Evolutionary conservation across 768 basidiomycete genomes (phyloP).

Genomic region (Hemileccinum impolitum): DNA sequence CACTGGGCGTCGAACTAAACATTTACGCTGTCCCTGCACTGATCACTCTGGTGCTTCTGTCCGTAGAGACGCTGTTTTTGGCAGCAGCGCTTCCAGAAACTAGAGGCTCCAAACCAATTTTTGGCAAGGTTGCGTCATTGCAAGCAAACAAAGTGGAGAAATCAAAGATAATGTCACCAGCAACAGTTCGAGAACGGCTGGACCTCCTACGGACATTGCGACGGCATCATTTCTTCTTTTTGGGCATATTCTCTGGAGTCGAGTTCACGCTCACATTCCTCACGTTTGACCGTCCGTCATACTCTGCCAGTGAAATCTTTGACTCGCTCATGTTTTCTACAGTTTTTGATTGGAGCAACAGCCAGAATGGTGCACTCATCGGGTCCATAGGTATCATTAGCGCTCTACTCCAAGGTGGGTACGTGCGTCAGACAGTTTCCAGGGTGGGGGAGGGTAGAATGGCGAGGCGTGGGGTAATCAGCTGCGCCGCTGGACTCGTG

Average conservation of each 20-base stretch:
- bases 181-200: conserved; percentile 47
- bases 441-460: conserved; percentile 78
- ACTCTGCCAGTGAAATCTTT: not conserved
- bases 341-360: conserved; percentile 90
- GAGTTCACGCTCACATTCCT: conserved; percentile 97
- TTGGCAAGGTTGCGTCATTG: conserved; percentile 15
- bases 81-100: conserved; percentile 82
- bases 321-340: conserved; percentile 5
- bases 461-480: conserved; percentile 75
- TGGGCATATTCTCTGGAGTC: conserved; percentile 89
- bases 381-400: conserved; percentile 88
- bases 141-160: conserved; percentile 16
- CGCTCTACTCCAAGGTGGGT: conserved; percentile 89
- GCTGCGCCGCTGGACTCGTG: conserved; percentile 67
- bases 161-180: conserved; percentile 12
- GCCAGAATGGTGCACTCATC: conserved; percentile 82
- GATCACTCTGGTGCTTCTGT: conserved; percentile 74
- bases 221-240: conserved; percentile 76
- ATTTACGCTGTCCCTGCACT: conserved; percentile 89
- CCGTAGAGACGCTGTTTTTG: conserved; percentile 79
- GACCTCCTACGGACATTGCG: conserved; percentile 56
- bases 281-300: conserved; percentile 75
- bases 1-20: conserved; percentile 68
- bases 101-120: conserved; percentile 40
- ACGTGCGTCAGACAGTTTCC: conserved; percentile 78